Evolutionary conservation across 1,139 yeast genomes (phyloP), one percentile per base, ranked within the genome.

Genomic region (Diutina catenulata): DNA sequence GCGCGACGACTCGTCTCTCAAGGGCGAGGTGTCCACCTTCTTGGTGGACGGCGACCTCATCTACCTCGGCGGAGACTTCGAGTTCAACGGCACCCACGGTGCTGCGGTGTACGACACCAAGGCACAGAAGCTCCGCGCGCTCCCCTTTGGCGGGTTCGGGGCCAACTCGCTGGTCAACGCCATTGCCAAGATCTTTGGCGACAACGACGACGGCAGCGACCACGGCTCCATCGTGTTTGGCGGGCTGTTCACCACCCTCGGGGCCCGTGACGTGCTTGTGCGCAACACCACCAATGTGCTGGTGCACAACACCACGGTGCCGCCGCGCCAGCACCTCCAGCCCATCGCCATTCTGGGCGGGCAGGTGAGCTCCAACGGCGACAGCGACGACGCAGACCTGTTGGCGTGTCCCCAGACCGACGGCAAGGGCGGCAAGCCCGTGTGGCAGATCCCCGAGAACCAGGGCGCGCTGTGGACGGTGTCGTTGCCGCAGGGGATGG

Each of bases 131-230:
- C 59, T 83, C 31, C 42, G 52, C 2, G 56, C 71, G 8, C 64
- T 84, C 1, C 78, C 82, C 1, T 91, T 91, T 58, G 70, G 71
- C 28, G 98, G 98, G 0, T 87, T 91, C 53, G 79, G 79, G 7
- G 51, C 65, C 33, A 64, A 72, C 41, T 64, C 91, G 0, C 46
- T 51, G 1, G 70, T 91, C 16, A 76, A 78, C 45, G 65, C 93
- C n/a, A 87, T 91, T 28, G 47, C 74, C 1, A 67, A 69, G 41
- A 53, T 74, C 22, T 59, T 65, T 21, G 60, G 64, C 28, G 64
- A 67, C 27, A 42, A 48, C 35, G 35, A 38, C 21, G 43, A 43
- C 35, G 38, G 36, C 16, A 8, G 13, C 4, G 43, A 46, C 20
- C 37, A 44, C 14, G 70, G 68, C 5, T 68, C 74, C 40, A 65